These are phyloP conservation scores for Baffinella frigidus DNA, from an alignment of 208 protist species.

Conservation along the genomic window DNA sequence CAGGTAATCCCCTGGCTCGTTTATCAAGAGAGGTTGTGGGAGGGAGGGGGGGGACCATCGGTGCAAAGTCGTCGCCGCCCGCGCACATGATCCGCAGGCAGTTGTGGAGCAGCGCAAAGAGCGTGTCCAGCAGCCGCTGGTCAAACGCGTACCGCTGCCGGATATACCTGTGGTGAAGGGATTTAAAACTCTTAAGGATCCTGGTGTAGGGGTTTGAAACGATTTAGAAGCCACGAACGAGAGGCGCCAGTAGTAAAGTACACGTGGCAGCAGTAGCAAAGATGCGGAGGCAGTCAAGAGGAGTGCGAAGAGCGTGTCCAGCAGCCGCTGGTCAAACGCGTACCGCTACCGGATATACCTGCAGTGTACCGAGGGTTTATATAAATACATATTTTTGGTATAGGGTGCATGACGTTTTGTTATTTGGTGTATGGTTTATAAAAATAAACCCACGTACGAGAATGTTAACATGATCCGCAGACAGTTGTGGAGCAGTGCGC, in stretches of 20 bases:
- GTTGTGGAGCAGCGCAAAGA: conserved; percentile 19
- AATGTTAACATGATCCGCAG: conserved; percentile 45
- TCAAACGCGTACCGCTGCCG: conserved; percentile 6
- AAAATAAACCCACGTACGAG: too few relatives aligned
- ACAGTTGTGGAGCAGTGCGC: conserved; percentile 7
- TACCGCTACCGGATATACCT: neutral
- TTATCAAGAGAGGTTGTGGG: neutral
- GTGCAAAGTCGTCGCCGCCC: neutral
- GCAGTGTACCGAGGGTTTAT: too few relatives aligned
- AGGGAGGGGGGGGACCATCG: neutral
- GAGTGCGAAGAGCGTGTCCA: conserved; percentile 2
- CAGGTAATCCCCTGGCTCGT: neutral
- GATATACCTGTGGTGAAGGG: neutral
- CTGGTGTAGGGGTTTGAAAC: too few relatives aligned
- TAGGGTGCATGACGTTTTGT: too few relatives aligned
- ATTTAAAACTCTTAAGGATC: too few relatives aligned
- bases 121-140: conserved; percentile 30
- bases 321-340: conserved; percentile 7
- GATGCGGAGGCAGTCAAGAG: conserved; percentile 46
- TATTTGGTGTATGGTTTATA: too few relatives aligned
- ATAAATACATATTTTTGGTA: too few relatives aligned
- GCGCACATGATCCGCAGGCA: conserved; percentile 40
- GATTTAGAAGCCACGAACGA: too few relatives aligned
- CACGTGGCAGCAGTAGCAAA: too few relatives aligned
- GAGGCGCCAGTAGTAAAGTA: too few relatives aligned